Base-by-base conservation (phyloP, 1,284 basidiomycete species). In the Megacollybia platyphylla region DNA sequence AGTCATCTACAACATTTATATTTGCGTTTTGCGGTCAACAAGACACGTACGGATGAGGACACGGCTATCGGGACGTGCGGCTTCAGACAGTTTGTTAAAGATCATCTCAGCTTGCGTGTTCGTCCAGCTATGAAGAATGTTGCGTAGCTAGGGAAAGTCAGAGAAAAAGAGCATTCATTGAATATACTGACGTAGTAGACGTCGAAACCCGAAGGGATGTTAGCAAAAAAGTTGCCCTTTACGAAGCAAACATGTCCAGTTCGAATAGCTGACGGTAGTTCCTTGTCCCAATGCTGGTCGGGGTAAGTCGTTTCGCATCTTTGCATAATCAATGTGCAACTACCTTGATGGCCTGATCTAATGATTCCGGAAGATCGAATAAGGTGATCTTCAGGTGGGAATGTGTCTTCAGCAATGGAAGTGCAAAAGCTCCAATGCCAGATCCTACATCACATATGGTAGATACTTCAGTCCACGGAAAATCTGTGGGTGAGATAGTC, bases 391-490 rank as follows among this genome's bases (percentile, higher is more conserved):
- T 59, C n/a, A 77, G 46, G 9, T 65, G 56, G 24, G 32, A 15
- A 38, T 64, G 58, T 5, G 51, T 50, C 47, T 60, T 64, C 0
- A 61, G 51, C 3, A 77, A 57, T 15, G 60, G 57, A n/a, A 73
- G 54, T 2, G 64, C 56, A 13, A 70, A 54, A 11, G 59, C 51
- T 0, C 74, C 73, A 26, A 64, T 52, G 1, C 71, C 66, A 1
- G 67, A 62, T 3, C 70, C 72, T 6, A 77, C 57, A 50, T 76
- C 74, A 30, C 66, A 68, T 5, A 77, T 4, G 5, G 39, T n/a
- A n/a, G 39, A 26, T n/a, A 40, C 5, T n/a, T n/a, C 5, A 28
- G 11, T 29, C 39, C 39, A 40, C 17, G 39, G 39, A 29, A 40
- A 15, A 11, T 20, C 39, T 40, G 34, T 15, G 39, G 45, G 13